Conservation (phyloP, 148 eudicot species). For the Chenopodium suecicum region DNA sequence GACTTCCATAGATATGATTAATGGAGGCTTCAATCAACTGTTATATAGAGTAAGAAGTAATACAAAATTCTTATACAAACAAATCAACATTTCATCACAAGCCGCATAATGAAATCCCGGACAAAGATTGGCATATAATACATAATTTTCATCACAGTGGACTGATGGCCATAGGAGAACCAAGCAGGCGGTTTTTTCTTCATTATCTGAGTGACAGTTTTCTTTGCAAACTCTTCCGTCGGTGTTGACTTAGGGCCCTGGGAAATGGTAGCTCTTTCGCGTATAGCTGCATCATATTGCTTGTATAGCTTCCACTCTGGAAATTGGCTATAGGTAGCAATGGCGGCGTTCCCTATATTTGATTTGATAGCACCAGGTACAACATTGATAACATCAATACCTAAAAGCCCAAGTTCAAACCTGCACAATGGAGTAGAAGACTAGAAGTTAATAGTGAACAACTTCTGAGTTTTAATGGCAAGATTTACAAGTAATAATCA, state of each 20-base stretch:
- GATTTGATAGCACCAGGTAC: conserved; percentile 80
- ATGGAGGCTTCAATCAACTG: background rate
- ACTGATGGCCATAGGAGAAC: conserved; percentile 66
- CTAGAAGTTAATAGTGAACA: background rate
- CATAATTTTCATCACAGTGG: conserved; percentile 51
- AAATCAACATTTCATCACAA: conserved; percentile 45
- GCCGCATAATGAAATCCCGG: conserved; percentile 56
- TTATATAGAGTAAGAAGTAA: background rate
- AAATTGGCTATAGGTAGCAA: conserved; percentile 42
- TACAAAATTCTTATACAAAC: background rate
- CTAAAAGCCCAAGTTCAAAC: conserved; percentile 71
- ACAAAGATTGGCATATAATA: conserved; percentile 63
- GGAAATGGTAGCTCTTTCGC: conserved; percentile 57
- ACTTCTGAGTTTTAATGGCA: background rate
- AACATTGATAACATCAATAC: conserved; percentile 71
- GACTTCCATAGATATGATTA: background rate
- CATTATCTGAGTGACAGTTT: conserved; percentile 56
- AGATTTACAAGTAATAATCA: background rate
- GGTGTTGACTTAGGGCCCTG: conserved; percentile 64
- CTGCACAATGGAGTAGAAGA: conserved; percentile 33
- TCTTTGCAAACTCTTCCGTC: conserved; percentile 79
- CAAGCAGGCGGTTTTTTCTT: conserved; percentile 68
- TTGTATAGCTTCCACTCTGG: conserved; percentile 90
- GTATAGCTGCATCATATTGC: conserved; percentile 57
- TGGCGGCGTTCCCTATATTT: conserved; percentile 64